Base-by-base conservation (phyloP, 148 eudicot species). In the Nepenthes mirabilis region DNA sequence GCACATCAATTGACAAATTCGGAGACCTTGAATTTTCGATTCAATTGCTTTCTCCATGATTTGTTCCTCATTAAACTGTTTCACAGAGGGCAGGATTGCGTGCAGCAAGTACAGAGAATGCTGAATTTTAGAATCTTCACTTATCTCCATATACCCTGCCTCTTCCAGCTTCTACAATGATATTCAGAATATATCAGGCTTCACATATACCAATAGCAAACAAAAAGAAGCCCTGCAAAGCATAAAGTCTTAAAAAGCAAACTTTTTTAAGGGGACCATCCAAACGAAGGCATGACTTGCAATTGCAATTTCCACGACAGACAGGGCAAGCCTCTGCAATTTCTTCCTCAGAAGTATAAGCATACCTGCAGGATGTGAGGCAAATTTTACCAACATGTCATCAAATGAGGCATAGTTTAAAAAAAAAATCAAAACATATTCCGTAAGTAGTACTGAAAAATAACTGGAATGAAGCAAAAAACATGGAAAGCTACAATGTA, bases 301-400 rank as follows among this genome's bases (percentile, higher is more conserved):
- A 82, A 33, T 79, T 82, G 72, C 87, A 82, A 35, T 67, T 77
- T 14, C 33, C 61, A 32, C 34, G 70, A 68, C 87, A 82, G 62
- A 77, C 79, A 3, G 87, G 87, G 59, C 87, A 82, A 32, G 68
- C 57, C 52, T 69, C 71, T 14, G 62, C 75, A 72, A 82, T 66
- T 57, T 64, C 77, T 14, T 71, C 66, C 61, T 71, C 81, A 1
- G 66, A 40, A 68, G 65, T 61, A 37, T 58, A 35, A 14, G 87
- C 84, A 45, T 82, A 82, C 87, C 87, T 82, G 33, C 33, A 33
- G 32, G 32, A 52, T 32, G 32, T 13, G 32, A n/a, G 55, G 32
- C 6, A 52, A 52, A 52, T 52, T 40, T 8, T 3, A 40, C 45
- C 8, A 40, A 40, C 6, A 3, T 40, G 45, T 4, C 4, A 40